These are phyloP conservation scores for Iberis pinnata DNA, from an alignment of 345 rosid genomes.

Conservation along the genomic window DNA sequence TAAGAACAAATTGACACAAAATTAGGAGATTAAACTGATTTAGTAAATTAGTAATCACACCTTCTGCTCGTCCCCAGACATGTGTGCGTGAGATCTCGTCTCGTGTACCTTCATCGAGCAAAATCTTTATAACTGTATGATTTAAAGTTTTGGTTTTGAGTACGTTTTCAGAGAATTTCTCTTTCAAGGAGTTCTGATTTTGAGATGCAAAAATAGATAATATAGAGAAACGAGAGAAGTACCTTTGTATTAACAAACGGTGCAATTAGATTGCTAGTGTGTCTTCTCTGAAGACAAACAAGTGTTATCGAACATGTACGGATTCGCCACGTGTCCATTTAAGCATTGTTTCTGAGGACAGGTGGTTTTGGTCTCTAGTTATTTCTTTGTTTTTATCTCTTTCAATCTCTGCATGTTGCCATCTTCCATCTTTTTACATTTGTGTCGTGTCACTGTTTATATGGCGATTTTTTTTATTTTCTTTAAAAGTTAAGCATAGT, in stretches of 20 bases:
- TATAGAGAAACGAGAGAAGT: slow-evolving; percentile 17
- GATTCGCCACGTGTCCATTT: slow-evolving; percentile 19
- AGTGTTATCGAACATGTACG: slow-evolving; percentile 25
- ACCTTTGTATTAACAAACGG: slow-evolving; percentile 13
- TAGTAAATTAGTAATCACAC: not conserved
- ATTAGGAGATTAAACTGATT: not conserved
- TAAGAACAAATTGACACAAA: not conserved
- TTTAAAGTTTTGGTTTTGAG: not conserved
- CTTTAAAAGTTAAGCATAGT: slow-evolving; percentile 4
- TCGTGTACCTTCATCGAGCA: slow-evolving; percentile 52
- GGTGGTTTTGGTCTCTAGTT: slow-evolving; percentile 31
- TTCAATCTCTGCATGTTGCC: slow-evolving; percentile 27
- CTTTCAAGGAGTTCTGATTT: not conserved
- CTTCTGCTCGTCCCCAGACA: slow-evolving; percentile 48
- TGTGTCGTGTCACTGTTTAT: slow-evolving; percentile 7
- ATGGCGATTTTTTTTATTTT: not conserved
- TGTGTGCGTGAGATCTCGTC: slow-evolving; percentile 58
- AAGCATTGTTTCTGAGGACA: slow-evolving; percentile 16
- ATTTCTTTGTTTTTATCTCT: slow-evolving; percentile 14
- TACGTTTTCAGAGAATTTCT: not conserved
- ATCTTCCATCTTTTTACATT: slow-evolving; percentile 1
- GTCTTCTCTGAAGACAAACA: slow-evolving; percentile 25
- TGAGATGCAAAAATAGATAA: slow-evolving; percentile 2
- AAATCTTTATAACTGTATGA: not conserved
- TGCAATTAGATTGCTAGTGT: slow-evolving; percentile 28